phyloP scores from a whole-genome alignment of 2,329 filamentous ascomycete genomes.

The Monosporascus sp. region DNA sequence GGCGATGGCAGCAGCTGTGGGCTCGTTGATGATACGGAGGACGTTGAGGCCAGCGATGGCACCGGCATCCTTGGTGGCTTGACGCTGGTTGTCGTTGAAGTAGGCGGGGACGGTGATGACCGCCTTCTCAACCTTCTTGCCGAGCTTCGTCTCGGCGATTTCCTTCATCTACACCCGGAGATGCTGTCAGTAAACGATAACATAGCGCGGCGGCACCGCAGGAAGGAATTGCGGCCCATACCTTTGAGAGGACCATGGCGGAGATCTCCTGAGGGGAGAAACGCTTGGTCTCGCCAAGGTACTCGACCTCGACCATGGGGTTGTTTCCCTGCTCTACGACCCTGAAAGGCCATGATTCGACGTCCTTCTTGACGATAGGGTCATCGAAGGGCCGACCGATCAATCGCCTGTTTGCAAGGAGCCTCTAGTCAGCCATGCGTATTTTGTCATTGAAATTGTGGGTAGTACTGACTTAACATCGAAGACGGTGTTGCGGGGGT shows the following conservation, averaged over 20 bases:
- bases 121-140: slow-evolving; percentile 79
- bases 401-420: slow-evolving; percentile 54
- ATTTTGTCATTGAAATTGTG: slow-evolving; percentile 13
- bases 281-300: slow-evolving; percentile 58
- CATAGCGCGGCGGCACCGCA: too few relatives aligned
- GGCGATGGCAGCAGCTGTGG: slow-evolving; percentile 89
- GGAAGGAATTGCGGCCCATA: too few relatives aligned
- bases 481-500: slow-evolving; percentile 71
- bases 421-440: slow-evolving; percentile 1
- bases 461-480: slow-evolving; percentile 68
- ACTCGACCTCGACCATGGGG: slow-evolving; percentile 74
- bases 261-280: slow-evolving; percentile 79
- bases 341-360: slow-evolving; percentile 99
- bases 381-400: slow-evolving; percentile 80
- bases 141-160: slow-evolving; percentile 71
- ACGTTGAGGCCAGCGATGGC: slow-evolving; percentile 89
- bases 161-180: slow-evolving; percentile 58
- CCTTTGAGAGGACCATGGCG: slow-evolving; percentile 73
- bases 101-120: slow-evolving; percentile 94
- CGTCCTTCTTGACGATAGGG: slow-evolving; percentile 83
- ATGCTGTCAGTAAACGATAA: too few relatives aligned
- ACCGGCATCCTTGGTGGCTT: slow-evolving; percentile 94
- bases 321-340: slow-evolving; percentile 86
- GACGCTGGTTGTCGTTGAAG: slow-evolving; percentile 98
- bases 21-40: slow-evolving; percentile 94